Evolutionary conservation across 805 yeast species (phyloP).

Genomic region (Hanseniaspora valbyensis): DNA sequence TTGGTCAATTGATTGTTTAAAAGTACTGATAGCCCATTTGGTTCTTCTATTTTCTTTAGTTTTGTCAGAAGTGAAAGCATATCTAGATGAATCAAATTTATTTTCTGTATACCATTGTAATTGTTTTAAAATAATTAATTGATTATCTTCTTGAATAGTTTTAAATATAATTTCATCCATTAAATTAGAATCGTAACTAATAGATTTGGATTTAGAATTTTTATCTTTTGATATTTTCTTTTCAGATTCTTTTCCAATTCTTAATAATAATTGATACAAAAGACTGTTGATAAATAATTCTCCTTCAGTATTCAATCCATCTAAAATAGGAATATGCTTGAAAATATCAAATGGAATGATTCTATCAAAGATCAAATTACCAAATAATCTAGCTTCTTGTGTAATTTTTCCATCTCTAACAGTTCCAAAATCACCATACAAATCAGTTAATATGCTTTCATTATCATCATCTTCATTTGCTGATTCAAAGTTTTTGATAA

Average conservation of each 20-base stretch:
- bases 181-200: constrained; percentile 25
- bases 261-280: constrained; percentile 55
- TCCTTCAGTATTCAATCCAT: constrained; percentile 49
- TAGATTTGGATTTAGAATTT: constrained; percentile 1
- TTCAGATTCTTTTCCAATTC: constrained; percentile 53
- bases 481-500: constrained; percentile 57
- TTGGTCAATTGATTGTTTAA: constrained; percentile 17
- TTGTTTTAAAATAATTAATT: constrained; percentile 26
- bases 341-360: constrained; percentile 62
- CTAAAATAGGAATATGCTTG: constrained; percentile 60
- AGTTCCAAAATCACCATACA: constrained; percentile 41
- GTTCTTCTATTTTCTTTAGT: constrained; percentile 27
- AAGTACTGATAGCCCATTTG: constrained; percentile 24
- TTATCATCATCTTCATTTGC: constrained; percentile 31
- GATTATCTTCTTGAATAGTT: constrained; percentile 24
- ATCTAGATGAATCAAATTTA: constrained; percentile 22
- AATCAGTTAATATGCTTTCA: constrained; percentile 25
- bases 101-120: constrained; percentile 27
- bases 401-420: constrained; percentile 47
- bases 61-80: constrained; percentile 4
- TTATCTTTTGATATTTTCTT: constrained; percentile 26
- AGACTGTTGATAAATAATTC: constrained; percentile 63
- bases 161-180: constrained; percentile 22
- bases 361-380: constrained; percentile 61
- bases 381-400: constrained; percentile 73